A percentile compares a stretch with the other conserved stretches of the same genome.
These are phyloP conservation scores for Prinsepia uniflora DNA, from an alignment of 306 rosid genomes.

Conservation along the genomic window DNA sequence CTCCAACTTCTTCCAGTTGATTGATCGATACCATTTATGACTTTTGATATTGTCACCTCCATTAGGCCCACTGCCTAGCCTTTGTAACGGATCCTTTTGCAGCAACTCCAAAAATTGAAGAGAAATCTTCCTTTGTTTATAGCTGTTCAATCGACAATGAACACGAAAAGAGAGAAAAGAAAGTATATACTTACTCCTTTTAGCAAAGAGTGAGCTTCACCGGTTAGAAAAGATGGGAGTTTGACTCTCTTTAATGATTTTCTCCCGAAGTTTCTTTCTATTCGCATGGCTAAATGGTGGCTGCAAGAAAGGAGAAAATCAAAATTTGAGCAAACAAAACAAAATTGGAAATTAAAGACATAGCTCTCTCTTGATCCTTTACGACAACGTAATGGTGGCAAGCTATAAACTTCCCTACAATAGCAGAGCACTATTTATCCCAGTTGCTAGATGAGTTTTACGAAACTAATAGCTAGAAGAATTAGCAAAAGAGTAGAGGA, in stretches of 20 bases:
- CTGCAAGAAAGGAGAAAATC: constrained; percentile 43
- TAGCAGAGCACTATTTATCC: not conserved
- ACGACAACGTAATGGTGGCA: constrained; percentile 1
- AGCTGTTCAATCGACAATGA: not conserved
- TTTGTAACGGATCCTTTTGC: constrained; percentile 75
- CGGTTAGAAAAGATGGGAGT: constrained; percentile 68
- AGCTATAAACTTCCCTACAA: not conserved
- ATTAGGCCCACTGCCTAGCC: constrained; percentile 77
- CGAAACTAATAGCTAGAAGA: too few species aligned
- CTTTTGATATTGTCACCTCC: constrained; percentile 72
- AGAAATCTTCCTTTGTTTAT: not conserved
- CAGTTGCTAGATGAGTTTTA: not conserved
- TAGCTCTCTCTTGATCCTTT: not conserved
- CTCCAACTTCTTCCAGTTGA: constrained; percentile 92
- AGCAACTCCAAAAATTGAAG: constrained; percentile 48
- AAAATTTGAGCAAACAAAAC: constrained; percentile 8
- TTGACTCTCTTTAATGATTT: constrained; percentile 81
- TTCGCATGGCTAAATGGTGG: constrained; percentile 76
- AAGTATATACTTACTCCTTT: constrained; percentile 68
- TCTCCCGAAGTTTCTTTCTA: constrained; percentile 93
- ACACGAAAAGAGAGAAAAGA: constrained; percentile 4
- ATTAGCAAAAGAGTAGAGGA: not conserved
- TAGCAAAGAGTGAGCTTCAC: constrained; percentile 87
- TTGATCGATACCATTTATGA: constrained; percentile 76
- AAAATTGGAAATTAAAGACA: not conserved